Evolutionary conservation across 768 basidiomycete genomes (phyloP).

Genomic region (Nidula microcarpa): DNA sequence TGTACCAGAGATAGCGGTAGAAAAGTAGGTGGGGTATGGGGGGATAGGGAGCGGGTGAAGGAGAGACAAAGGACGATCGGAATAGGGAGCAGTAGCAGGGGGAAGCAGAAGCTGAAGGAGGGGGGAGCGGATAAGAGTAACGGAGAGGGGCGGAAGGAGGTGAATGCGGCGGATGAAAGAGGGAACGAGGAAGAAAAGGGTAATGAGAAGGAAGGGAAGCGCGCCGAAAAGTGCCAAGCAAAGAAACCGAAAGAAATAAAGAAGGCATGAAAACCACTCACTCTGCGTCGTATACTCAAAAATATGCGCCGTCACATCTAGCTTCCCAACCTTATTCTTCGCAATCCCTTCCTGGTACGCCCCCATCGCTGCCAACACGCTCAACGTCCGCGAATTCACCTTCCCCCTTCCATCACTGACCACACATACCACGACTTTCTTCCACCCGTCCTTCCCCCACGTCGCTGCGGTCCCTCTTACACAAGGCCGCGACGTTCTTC

Average conservation of each 20-base stretch:
- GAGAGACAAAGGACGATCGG: background rate
- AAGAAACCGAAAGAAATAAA: background rate
- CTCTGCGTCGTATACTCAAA: slow-evolving; percentile 95
- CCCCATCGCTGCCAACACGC: slow-evolving; percentile 90
- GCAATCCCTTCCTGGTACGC: slow-evolving; percentile 93
- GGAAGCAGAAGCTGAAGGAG: too few relatives aligned
- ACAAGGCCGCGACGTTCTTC: slow-evolving; percentile 88
- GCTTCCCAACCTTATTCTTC: slow-evolving; percentile 80
- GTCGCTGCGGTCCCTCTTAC: slow-evolving; percentile 81
- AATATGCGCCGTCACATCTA: slow-evolving; percentile 84
- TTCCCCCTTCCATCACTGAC: slow-evolving; percentile 85
- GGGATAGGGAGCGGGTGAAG: too few relatives aligned
- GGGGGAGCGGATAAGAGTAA: too few relatives aligned
- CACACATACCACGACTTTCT: slow-evolving; percentile 94
- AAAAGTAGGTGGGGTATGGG: too few relatives aligned
- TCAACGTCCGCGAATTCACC: slow-evolving; percentile 80
- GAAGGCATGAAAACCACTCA: slow-evolving; percentile 27
- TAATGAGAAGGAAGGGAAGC: too few relatives aligned
- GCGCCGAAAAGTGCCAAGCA: too few relatives aligned
- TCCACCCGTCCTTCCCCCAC: slow-evolving; percentile 98
- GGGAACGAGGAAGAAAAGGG: background rate
- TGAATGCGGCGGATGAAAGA: background rate
- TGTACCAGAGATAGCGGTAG: too few relatives aligned
- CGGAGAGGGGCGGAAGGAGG: too few relatives aligned
- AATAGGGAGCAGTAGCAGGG: background rate